Percentiles rank a stretch among this genome's conserved stretches.
phyloP scores from a whole-genome alignment of 352 stramenopile genomes.

The Globisporangium takayamanum region DNA sequence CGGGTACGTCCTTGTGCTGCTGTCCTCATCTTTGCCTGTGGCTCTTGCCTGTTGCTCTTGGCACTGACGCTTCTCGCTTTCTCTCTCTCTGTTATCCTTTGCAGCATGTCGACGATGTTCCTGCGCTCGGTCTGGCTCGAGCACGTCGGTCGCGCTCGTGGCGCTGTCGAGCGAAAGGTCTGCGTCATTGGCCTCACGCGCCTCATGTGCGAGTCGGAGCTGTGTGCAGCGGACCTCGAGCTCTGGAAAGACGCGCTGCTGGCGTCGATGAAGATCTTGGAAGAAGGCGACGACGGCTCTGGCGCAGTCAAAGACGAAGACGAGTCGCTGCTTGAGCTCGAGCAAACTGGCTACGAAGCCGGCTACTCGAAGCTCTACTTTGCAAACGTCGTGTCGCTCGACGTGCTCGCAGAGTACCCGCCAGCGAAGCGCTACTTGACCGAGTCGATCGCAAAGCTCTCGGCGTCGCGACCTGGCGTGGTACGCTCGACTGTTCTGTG shows the following conservation, averaged over 20 bases:
- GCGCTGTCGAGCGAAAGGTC: slow-evolving; percentile 56
- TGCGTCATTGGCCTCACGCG: slow-evolving; percentile 64
- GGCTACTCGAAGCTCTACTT: slow-evolving; percentile 93
- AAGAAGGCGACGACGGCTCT: slow-evolving; percentile 57
- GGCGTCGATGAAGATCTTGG: slow-evolving; percentile 47
- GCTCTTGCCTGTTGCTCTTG: neutral
- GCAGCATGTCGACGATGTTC: slow-evolving; percentile 90
- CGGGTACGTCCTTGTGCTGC: slow-evolving; percentile 42
- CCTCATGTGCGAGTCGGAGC: slow-evolving; percentile 68
- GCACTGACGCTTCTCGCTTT: slow-evolving; percentile 18
- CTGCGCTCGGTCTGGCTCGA: slow-evolving; percentile 86
- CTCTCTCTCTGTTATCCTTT: slow-evolving; percentile 16
- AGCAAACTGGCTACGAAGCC: slow-evolving; percentile 90
- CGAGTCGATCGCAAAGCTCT: slow-evolving; percentile 61
- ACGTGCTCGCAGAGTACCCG: slow-evolving; percentile 83
- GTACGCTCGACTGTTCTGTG: slow-evolving; percentile 20
- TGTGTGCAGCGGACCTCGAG: slow-evolving; percentile 42
- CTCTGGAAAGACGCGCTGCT: slow-evolving; percentile 49
- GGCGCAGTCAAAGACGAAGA: slow-evolving; percentile 67
- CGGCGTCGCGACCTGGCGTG: slow-evolving; percentile 54
- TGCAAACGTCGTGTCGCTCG: slow-evolving; percentile 74
- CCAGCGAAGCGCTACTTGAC: slow-evolving; percentile 51
- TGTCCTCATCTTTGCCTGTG: slow-evolving; percentile 9
- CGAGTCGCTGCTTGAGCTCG: slow-evolving; percentile 68
- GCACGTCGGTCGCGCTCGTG: slow-evolving; percentile 65